These are phyloP conservation scores for Tylopilus balloui DNA, from an alignment of 768 basidiomycete species.

Conservation along the genomic window DNA sequence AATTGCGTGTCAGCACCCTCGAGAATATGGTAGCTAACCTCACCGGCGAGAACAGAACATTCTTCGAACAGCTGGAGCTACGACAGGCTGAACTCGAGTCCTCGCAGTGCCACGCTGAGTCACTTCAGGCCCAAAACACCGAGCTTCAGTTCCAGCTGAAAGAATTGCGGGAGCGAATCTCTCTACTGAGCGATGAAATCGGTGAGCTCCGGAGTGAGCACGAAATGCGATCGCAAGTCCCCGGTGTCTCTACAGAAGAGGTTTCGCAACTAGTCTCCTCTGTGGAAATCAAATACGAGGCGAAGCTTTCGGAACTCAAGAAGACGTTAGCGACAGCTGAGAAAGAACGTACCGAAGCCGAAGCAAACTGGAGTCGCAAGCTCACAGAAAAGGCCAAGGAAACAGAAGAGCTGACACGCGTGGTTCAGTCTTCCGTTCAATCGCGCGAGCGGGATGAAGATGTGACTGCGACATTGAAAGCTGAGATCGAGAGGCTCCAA, in stretches of 20 bases:
- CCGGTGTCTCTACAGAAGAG: conserved; percentile 53
- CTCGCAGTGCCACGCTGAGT: conserved; percentile 68
- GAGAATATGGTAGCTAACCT: conserved; percentile 68
- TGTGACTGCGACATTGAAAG: conserved; percentile 45
- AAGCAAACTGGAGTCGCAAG: conserved; percentile 86
- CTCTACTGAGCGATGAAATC: conserved; percentile 68
- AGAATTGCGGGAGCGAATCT: conserved; percentile 69
- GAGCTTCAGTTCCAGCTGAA: conserved; percentile 86
- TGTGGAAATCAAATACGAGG: conserved; percentile 73
- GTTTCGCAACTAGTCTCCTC: conserved; percentile 69
- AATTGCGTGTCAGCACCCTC: conserved; percentile 60
- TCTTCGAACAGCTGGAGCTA: conserved; percentile 84
- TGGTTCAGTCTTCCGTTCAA: conserved; percentile 54
- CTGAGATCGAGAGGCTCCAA: conserved; percentile 50
- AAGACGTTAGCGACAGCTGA: conserved; percentile 61
- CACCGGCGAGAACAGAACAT: conserved; percentile 65
- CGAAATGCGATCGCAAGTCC: conserved; percentile 39
- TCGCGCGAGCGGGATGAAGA: conserved; percentile 58
- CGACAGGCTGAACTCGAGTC: conserved; percentile 91
- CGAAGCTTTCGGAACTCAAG: conserved; percentile 67
- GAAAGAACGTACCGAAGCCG: conserved; percentile 80
- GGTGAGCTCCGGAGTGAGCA: conserved; percentile 59
- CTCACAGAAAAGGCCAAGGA: conserved; percentile 75
- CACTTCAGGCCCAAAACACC: conserved; percentile 68
- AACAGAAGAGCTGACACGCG: conserved; percentile 62